Percentiles rank a stretch among this genome's conserved stretches.
These are phyloP conservation scores for Backusella mclennaniae DNA, from an alignment of 192 early-diverging fungal species.

Conservation along the genomic window DNA sequence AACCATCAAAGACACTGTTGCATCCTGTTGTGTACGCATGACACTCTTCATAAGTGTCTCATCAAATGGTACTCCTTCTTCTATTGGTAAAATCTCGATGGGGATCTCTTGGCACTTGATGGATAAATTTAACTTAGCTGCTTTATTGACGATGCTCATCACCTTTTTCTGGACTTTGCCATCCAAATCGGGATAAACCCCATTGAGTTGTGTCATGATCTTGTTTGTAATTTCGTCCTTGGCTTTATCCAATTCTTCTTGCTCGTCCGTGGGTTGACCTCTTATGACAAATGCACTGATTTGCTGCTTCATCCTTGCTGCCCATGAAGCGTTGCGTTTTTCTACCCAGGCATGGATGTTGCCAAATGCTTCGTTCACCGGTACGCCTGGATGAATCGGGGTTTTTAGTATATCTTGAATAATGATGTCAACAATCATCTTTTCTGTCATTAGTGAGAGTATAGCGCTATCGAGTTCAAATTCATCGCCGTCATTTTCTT, in stretches of 20 bases:
- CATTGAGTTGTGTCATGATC: not conserved
- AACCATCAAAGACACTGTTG: slow-evolving; percentile 16
- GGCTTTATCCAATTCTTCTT: not conserved
- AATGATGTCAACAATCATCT: slow-evolving; percentile 18
- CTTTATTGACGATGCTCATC: slow-evolving; percentile 56
- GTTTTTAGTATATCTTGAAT: slow-evolving; percentile 10
- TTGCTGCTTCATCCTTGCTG: slow-evolving; percentile 24
- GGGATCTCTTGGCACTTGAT: slow-evolving; percentile 64
- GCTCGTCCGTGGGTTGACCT: slow-evolving; percentile 12
- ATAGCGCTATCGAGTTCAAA: slow-evolving; percentile 3
- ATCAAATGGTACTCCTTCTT: slow-evolving; percentile 19
- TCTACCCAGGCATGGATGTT: slow-evolving; percentile 25
- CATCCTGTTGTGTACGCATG: slow-evolving; percentile 15
- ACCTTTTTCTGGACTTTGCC: not conserved
- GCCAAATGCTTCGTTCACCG: slow-evolving; percentile 21
- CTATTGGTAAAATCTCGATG: slow-evolving; percentile 40
- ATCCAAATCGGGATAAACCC: not conserved
- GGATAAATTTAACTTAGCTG: slow-evolving; percentile 61
- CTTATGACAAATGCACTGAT: slow-evolving; percentile 10
- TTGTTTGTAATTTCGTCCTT: not conserved
- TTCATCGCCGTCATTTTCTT: not conserved
- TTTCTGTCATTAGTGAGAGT: slow-evolving; percentile 31
- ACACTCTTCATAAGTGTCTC: slow-evolving; percentile 18
- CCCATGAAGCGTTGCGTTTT: slow-evolving; percentile 13
- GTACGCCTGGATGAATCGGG: slow-evolving; percentile 23